Base-by-base conservation (phyloP, 306 rosid species). In the Lotus japonicus region DNA sequence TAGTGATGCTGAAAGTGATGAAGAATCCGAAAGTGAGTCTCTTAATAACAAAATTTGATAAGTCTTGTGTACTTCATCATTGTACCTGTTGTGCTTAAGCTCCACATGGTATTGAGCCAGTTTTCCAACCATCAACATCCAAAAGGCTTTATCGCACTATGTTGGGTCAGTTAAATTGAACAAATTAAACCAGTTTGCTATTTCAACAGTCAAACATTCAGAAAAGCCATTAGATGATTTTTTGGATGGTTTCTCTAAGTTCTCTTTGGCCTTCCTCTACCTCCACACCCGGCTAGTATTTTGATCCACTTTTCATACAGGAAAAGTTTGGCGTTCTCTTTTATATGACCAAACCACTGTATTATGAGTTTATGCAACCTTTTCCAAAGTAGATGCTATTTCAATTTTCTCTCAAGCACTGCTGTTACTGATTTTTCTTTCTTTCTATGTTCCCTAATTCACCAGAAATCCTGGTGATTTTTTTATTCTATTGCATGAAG, bases 11-110 rank as follows among this genome's bases (percentile, higher is more conserved):
- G 98, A 88, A 84, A 88, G 91, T 81, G 96, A 86, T 56, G 97
- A 88, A 76, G 96, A 87, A 71, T 94, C 97, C 66, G 95, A 85
- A 66, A 65, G 99, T 94, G 84, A 85, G 99, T 81, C 58, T 60
- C 53, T 38, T 16, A 8, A 4, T 2, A 73, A 38, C 65, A 73
- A 59, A 64, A 49, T 18, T 44, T 71, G 33, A 69, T 70, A 68
- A 53, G 65, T 70, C 53, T 42, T 75, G 35, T 67, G 42, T 68
- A 61, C 72, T 14, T 77, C 2, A 66, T 54, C 45, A 13, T 70
- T 73, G 55, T 60, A 51, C 36, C 48, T 43, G 4, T 68, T 58
- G 42, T 50, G 61, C 64, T 68, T 77, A 1, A 39, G 49, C 21
- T 67, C 66, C 13, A 7, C 26, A 56, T 53, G 23, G 43, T 49